These are phyloP conservation scores for Bipolaris oryzae DNA, from an alignment of 2,329 filamentous ascomycete genomes.

Conservation along the genomic window DNA sequence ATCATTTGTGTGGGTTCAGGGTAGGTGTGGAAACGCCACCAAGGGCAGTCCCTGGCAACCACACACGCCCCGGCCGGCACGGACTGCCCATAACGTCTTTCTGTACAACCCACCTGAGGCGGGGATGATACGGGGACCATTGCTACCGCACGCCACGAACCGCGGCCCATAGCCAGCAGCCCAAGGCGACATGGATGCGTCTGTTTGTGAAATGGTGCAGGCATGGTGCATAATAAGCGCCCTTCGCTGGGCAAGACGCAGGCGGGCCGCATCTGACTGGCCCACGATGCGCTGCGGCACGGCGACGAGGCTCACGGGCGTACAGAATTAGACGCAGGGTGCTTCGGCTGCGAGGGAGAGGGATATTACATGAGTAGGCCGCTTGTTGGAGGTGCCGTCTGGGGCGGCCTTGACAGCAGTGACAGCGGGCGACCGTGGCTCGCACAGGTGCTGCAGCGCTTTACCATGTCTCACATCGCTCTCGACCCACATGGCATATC, in stretches of 20 bases:
- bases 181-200: slow-evolving; percentile 20
- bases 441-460: slow-evolving; percentile 16
- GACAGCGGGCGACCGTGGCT: slow-evolving; percentile 27
- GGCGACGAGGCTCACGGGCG: slow-evolving; percentile 24
- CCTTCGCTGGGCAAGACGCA: slow-evolving; percentile 22
- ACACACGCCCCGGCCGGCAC: slow-evolving; percentile 16
- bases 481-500: slow-evolving; percentile 4
- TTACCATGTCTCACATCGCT: slow-evolving; percentile 20
- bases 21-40: slow-evolving; percentile 16
- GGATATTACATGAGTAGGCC: slow-evolving; percentile 24
- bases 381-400: slow-evolving; percentile 7
- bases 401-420: slow-evolving; percentile 9
- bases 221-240: slow-evolving; percentile 17
- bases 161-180: slow-evolving; percentile 17
- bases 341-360: slow-evolving; percentile 32
- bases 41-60: slow-evolving; percentile 14
- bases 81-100: slow-evolving; percentile 31
- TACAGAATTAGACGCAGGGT: slow-evolving; percentile 38
- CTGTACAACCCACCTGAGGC: slow-evolving; percentile 23
- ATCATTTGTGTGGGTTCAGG: not conserved
- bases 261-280: slow-evolving; percentile 23
- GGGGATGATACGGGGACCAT: slow-evolving; percentile 24
- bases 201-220: slow-evolving; percentile 19
- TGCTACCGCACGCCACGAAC: slow-evolving; percentile 22
- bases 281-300: slow-evolving; percentile 32